A percentile compares a stretch with the other conserved stretches of the same genome.
phyloP scores from a whole-genome alignment of 1,284 basidiomycete genomes.

The Porodaedalea pini region DNA sequence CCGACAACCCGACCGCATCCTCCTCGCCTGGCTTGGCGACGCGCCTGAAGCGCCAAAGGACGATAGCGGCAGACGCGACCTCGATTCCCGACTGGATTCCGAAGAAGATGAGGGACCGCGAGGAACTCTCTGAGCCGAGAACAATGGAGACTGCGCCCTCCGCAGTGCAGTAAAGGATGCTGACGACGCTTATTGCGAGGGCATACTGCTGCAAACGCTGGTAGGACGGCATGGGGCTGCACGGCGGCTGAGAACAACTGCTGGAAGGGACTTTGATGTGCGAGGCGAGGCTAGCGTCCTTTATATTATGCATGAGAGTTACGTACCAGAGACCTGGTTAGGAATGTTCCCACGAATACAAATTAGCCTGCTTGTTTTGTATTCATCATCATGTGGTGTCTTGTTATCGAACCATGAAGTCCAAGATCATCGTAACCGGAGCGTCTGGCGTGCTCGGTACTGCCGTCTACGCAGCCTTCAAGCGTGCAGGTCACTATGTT shows the following conservation, averaged over 20 bases:
- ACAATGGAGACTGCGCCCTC: conserved; percentile 41
- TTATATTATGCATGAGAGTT: no score
- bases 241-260: no score
- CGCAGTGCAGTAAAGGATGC: conserved; percentile 32
- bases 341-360: background rate
- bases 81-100: conserved; percentile 49
- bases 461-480: conserved; percentile 62
- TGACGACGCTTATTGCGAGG: conserved; percentile 33
- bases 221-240: conserved; percentile 25
- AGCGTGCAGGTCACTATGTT: conserved; percentile 39
- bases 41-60: conserved; percentile 41
- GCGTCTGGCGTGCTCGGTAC: conserved; percentile 76
- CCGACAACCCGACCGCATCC: conserved; percentile 19
- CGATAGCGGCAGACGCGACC: conserved; percentile 38
- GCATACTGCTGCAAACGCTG: conserved; percentile 34
- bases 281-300: no score
- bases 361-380: no score
- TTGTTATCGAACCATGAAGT: conserved; percentile 4
- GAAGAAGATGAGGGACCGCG: conserved; percentile 48
- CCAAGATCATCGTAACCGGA: conserved; percentile 39
- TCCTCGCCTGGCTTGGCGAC: conserved; percentile 35
- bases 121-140: conserved; percentile 42
- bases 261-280: no score
- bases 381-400: no score
- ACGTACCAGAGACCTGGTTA: no score